Conservation (phyloP, 768 basidiomycete species). For the Podaxis mareebaensis region DNA sequence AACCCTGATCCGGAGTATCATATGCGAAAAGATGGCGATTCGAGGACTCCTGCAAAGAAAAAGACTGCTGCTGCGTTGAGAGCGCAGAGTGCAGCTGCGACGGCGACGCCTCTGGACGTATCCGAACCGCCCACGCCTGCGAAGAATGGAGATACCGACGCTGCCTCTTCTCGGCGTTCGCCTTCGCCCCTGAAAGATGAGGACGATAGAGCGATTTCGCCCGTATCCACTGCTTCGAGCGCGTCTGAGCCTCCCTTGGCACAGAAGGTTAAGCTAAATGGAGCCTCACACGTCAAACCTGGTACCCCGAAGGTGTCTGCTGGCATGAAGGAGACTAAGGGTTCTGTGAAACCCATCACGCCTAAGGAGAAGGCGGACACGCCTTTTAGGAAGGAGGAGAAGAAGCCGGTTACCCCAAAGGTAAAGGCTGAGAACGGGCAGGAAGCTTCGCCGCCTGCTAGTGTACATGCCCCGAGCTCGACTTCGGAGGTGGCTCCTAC, state of each 20-base stretch:
- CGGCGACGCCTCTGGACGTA: constrained; percentile 35
- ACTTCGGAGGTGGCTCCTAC: constrained; percentile 24
- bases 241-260: constrained; percentile 76
- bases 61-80: constrained; percentile 53
- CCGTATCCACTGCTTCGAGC: constrained; percentile 73
- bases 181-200: constrained; percentile 29
- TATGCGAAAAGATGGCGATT: constrained; percentile 55
- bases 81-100: constrained; percentile 49
- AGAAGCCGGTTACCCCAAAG: constrained; percentile 19
- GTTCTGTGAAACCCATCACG: constrained; percentile 15
- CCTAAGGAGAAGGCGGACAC: constrained; percentile 13
- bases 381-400: constrained; percentile 5
- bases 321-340: constrained; percentile 13
- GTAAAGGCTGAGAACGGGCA: constrained; percentile 14
- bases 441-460: constrained; percentile 10
- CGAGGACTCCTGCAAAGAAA: constrained; percentile 49
- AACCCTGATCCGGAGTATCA: constrained; percentile 77
- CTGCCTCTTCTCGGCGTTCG: constrained; percentile 31
- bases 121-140: constrained; percentile 41
- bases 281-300: constrained; percentile 35
- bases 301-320: constrained; percentile 13
- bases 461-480: constrained; percentile 17
- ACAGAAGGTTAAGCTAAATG: constrained; percentile 63
- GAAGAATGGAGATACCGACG: constrained; percentile 41
- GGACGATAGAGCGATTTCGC: constrained; percentile 65